Percentiles rank a stretch among this genome's conserved stretches.
These are phyloP conservation scores for Penicillium fimorum DNA, from an alignment of 495 filamentous ascomycete genomes.

Conservation along the genomic window DNA sequence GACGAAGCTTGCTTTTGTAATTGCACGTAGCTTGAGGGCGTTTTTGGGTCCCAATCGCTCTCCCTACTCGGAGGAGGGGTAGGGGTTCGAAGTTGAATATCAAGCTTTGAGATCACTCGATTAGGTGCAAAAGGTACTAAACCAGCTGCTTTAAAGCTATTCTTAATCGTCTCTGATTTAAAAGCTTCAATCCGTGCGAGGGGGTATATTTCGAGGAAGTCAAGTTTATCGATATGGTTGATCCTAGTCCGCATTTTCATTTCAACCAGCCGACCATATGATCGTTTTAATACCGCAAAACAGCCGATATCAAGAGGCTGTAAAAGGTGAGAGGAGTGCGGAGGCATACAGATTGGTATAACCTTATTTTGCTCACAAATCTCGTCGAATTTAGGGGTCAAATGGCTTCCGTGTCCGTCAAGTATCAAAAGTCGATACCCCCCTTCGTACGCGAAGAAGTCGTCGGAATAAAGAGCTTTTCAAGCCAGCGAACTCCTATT, in stretches of 20 bases:
- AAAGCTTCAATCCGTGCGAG: too few species aligned
- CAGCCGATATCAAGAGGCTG: too few species aligned
- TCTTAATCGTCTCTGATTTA: neutral
- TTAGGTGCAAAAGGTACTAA: slow-evolving; percentile 7
- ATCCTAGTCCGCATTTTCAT: neutral
- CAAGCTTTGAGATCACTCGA: slow-evolving; percentile 8
- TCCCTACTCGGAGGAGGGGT: neutral
- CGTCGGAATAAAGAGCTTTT: slow-evolving; percentile 16
- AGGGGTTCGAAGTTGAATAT: slow-evolving; percentile 4
- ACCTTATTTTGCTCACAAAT: neutral
- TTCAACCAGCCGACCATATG: too few species aligned
- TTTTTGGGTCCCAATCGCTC: too few species aligned
- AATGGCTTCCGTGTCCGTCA: neutral
- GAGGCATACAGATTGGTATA: neutral
- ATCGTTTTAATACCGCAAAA: too few species aligned
- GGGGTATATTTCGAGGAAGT: slow-evolving; percentile 2
- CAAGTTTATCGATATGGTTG: slow-evolving; percentile 10
- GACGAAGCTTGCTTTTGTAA: too few species aligned
- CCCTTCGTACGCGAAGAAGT: neutral
- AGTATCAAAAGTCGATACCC: slow-evolving; percentile 1
- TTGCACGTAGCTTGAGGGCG: too few species aligned
- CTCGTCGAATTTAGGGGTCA: neutral
- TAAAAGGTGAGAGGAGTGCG: neutral
- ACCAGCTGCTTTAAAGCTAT: slow-evolving; percentile 1
- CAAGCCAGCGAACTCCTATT: slow-evolving; percentile 18